Conservation (phyloP, 2,329 filamentous ascomycete genomes). For the Alternaria gaisen region DNA sequence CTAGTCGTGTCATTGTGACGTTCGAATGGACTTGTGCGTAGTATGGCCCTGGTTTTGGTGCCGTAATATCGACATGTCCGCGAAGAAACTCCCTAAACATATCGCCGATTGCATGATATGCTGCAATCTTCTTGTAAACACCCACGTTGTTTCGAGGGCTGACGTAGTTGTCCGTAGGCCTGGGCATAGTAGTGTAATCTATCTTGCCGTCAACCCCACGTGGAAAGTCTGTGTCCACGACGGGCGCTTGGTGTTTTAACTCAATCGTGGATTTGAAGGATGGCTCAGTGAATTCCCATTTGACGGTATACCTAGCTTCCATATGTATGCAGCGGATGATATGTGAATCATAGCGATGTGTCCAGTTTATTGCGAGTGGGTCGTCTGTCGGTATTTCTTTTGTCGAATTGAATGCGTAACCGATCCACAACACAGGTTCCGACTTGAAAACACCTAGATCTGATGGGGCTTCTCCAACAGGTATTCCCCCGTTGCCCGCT, state of each 20-base stretch:
- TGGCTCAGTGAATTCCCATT: conserved; percentile 43
- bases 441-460: conserved; percentile 40
- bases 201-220: conserved; percentile 48
- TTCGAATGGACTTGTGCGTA: conserved; percentile 42
- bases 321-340: conserved; percentile 47
- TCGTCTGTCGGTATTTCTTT: conserved; percentile 30
- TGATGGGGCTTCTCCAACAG: conserved; percentile 26
- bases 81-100: conserved; percentile 43
- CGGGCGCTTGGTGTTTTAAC: conserved; percentile 35
- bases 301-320: conserved; percentile 46
- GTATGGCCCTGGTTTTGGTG: conserved; percentile 37
- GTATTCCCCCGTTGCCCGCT: conserved; percentile 43
- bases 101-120: conserved; percentile 47
- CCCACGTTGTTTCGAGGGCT: conserved; percentile 35
- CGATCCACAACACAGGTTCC: conserved; percentile 50
- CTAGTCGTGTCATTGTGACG: conserved; percentile 56
- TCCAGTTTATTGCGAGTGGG: conserved; percentile 38
- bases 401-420: conserved; percentile 42
- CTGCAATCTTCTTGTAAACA: conserved; percentile 45
- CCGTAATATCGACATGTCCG: conserved; percentile 42
- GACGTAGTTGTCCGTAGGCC: conserved; percentile 36
- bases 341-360: conserved; percentile 37
- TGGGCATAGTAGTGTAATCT: conserved; percentile 43
- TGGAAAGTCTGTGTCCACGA: conserved; percentile 44
- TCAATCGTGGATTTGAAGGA: conserved; percentile 33